A percentile compares a stretch with the other conserved stretches of the same genome.
Evolutionary conservation across 495 filamentous ascomycete species (phyloP).

Genomic region (Cenococcum geophilum): DNA sequence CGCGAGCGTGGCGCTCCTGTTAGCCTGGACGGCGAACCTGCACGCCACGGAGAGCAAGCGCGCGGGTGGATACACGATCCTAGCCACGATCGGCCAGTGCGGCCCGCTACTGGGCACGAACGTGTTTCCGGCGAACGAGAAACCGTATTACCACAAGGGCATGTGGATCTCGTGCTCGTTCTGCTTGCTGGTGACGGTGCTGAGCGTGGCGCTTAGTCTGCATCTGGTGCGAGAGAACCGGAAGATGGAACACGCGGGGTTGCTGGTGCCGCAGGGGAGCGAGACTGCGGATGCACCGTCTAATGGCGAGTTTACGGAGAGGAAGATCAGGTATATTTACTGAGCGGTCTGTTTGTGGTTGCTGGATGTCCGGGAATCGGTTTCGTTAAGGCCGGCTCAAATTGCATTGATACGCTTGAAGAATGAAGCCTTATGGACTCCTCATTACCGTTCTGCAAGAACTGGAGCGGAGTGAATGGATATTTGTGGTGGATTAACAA

Average conservation of each 20-base stretch:
- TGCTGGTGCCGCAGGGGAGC: not conserved
- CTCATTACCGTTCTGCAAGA: too few relatives aligned
- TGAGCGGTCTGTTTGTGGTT: not conserved
- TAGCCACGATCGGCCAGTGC: conserved; percentile 24
- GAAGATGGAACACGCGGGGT: not conserved
- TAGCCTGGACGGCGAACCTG: conserved; percentile 34
- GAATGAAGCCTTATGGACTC: too few relatives aligned
- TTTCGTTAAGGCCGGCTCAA: too few relatives aligned
- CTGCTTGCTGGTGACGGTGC: not conserved
- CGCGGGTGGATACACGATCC: conserved; percentile 28
- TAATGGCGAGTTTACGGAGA: not conserved
- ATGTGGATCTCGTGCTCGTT: conserved; percentile 10
- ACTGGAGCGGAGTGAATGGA: too few relatives aligned
- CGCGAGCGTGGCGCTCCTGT: conserved; percentile 25
- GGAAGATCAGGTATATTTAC: not conserved
- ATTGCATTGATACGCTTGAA: too few relatives aligned
- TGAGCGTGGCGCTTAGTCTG: not conserved
- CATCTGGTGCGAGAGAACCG: not conserved
- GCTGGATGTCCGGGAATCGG: too few relatives aligned
- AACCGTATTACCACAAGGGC: conserved; percentile 32
- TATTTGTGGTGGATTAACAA: too few relatives aligned
- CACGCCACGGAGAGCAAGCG: conserved; percentile 31
- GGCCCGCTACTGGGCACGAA: conserved; percentile 31
- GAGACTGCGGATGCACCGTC: not conserved
- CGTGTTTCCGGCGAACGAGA: conserved; percentile 26